Evolutionary conservation across 2,329 filamentous ascomycete species (phyloP).

Genomic region (Cytospora leucostoma): DNA sequence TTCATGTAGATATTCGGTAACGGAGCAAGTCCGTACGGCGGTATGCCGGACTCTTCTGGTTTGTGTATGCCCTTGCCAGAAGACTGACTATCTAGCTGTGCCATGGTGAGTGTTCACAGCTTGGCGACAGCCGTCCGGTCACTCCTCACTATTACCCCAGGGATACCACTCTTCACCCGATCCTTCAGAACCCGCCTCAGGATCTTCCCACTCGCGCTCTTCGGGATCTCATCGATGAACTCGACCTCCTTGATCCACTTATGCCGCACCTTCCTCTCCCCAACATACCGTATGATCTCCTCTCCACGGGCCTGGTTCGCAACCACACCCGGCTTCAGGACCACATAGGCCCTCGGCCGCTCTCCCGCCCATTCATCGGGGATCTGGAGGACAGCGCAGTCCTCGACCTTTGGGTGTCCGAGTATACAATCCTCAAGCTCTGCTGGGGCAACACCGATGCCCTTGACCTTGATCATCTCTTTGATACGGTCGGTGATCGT

Average conservation of each 20-base stretch:
- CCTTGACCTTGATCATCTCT: conserved; percentile 49
- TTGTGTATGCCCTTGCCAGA: no score
- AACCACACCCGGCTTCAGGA: conserved; percentile 40
- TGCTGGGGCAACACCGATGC: conserved; percentile 37
- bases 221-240: conserved; percentile 55
- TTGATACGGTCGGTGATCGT: conserved; percentile 64
- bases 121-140: conserved; percentile 5
- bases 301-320: conserved; percentile 37
- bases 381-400: conserved; percentile 62
- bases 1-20: no score
- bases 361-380: conserved; percentile 54
- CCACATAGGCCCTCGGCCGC: conserved; percentile 62
- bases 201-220: conserved; percentile 60
- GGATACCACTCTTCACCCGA: conserved; percentile 55
- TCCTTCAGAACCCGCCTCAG: conserved; percentile 54
- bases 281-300: conserved; percentile 50
- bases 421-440: conserved; percentile 38
- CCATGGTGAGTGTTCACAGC: no score
- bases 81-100: no score
- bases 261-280: conserved; percentile 52
- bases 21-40: no score
- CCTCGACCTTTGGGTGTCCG: conserved; percentile 47
- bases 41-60: no score
- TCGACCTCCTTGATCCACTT: conserved; percentile 52
- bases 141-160: conserved; percentile 14